Evolutionary conservation across 202 grass and related monocot genomes (phyloP), one percentile per base, ranked within the genome.

Genomic region (Setaria italica): DNA sequence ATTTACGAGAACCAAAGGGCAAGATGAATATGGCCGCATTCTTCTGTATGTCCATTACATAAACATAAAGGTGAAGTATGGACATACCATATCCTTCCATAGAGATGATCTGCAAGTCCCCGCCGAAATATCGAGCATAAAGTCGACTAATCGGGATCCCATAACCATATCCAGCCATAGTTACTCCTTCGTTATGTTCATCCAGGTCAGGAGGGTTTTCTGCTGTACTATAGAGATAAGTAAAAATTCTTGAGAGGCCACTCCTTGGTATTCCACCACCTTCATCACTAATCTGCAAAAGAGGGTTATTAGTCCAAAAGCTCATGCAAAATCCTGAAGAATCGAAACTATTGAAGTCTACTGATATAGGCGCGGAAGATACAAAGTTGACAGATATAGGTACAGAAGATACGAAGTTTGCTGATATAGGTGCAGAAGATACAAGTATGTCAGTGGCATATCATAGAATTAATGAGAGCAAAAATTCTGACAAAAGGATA

Each of bases 71-170:
- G 6, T 88, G 64, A 70, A 77, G 54, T 51, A 55, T 80, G 35
- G 54, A 62, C 87, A 76, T 94, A 99, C 97, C 97, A 83, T 99
- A 99, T 94, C 97, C 97, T 91, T 99, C 97, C 93, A 99, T 99
- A 37, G 93, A 96, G 80, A 99, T 99, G 39, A 99, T 96, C 87
- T 99, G 97, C 72, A 99, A 59, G 84, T 99, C 97, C 5, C 96
- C 97, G 43, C 97, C 97, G 67, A 99, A 99, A 94, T 99, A 99
- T 78, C 93, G 84, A 82, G 93, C 97, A 83, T 99, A 99, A 70
- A 99, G 93, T 65, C 93, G 91, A 76, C 93, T 96, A 84, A 99
- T 99, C 0, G 97, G 97, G 25, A 99, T 85, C 19, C 97, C 97
- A 74, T 84, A 99, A 47, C 97, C 97, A 60, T 96, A 99, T 68